Evolutionary conservation across 768 basidiomycete genomes (phyloP).

Genomic region (Serendipita sp.): DNA sequence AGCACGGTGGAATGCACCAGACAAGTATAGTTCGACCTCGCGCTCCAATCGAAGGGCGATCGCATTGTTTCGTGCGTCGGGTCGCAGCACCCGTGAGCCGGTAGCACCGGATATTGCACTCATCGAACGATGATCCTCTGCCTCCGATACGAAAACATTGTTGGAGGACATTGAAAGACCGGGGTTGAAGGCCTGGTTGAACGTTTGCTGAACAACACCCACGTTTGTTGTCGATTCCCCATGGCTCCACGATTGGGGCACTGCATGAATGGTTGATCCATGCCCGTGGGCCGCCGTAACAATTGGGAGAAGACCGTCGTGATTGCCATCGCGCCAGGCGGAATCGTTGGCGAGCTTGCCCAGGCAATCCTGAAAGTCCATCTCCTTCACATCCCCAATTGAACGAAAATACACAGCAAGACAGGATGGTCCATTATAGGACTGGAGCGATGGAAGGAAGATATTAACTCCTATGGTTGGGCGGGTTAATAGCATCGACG

Average conservation of each 20-base stretch:
- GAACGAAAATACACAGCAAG: neutral
- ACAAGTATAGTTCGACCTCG: neutral
- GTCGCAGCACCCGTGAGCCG: too few species aligned
- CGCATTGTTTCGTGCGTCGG: too few species aligned
- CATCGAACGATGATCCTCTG: too few species aligned
- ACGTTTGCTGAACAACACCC: too few species aligned
- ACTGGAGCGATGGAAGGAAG: neutral
- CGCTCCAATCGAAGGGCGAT: neutral
- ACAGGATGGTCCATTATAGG: neutral
- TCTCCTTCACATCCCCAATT: neutral
- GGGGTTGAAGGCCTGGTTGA: too few species aligned
- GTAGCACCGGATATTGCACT: too few species aligned
- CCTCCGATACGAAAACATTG: too few species aligned
- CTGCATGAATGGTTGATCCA: neutral
- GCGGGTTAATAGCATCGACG: neutral
- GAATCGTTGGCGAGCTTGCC: neutral
- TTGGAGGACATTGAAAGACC: too few species aligned
- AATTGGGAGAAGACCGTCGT: neutral
- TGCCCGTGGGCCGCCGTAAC: neutral
- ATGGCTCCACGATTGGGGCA: neutral
- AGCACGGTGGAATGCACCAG: neutral
- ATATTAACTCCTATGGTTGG: neutral
- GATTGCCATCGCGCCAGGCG: neutral
- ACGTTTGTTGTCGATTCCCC: neutral
- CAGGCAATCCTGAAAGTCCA: neutral